These are phyloP conservation scores for Galerina marginata DNA, from an alignment of 768 basidiomycete genomes.

Conservation along the genomic window DNA sequence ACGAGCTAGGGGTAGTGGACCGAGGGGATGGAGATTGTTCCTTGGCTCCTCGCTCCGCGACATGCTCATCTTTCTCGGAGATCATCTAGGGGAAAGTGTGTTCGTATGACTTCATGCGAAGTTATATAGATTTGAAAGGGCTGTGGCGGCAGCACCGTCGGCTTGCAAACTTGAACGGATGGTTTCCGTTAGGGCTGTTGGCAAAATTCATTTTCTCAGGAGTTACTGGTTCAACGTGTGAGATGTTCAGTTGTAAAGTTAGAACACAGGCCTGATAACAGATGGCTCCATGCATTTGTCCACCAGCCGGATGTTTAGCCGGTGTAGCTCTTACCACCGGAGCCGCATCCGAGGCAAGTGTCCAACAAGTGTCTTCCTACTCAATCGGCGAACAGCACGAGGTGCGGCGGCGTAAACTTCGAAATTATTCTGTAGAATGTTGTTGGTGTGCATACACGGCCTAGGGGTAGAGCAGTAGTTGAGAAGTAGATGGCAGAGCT, in stretches of 20 bases:
- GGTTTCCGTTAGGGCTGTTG: not conserved
- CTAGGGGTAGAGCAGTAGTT: too few species aligned
- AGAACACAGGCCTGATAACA: slow-evolving; percentile 3
- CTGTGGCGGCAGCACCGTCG: not conserved
- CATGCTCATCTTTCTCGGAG: not conserved
- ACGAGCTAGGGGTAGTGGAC: slow-evolving; percentile 3
- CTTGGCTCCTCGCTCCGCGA: not conserved
- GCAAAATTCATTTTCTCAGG: not conserved
- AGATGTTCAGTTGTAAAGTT: not conserved
- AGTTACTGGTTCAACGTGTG: not conserved
- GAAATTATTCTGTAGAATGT: too few species aligned
- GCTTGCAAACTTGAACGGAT: not conserved
- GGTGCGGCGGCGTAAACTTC: too few species aligned
- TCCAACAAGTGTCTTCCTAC: too few species aligned
- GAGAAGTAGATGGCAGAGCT: too few species aligned
- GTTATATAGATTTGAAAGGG: not conserved
- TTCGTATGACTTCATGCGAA: not conserved
- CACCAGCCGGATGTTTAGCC: slow-evolving; percentile 1
- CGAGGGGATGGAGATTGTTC: slow-evolving; percentile 5
- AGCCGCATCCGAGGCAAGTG: slow-evolving; percentile 9
- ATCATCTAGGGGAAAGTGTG: not conserved
- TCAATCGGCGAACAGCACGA: too few species aligned
- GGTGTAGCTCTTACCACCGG: slow-evolving; percentile 3
- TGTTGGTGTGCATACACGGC: too few species aligned
- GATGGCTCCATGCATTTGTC: not conserved